Evolutionary conservation across 345 rosid species (phyloP), one percentile per base, ranked within the genome.

Genomic region (Dimocarpus longan): DNA sequence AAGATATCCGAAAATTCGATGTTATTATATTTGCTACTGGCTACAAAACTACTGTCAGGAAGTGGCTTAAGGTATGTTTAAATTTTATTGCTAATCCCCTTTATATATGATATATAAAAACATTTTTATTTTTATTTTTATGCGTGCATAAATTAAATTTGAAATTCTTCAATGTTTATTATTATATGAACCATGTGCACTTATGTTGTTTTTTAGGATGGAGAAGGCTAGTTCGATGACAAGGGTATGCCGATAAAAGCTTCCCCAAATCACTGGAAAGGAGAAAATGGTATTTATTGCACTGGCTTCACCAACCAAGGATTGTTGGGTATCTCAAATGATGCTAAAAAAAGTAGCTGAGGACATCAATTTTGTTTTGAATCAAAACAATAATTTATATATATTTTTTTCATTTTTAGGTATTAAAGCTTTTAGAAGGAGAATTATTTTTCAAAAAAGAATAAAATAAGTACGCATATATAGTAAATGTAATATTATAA

Each of bases 261-360:
- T 5, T 22, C 44, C 12, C 70, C 76, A 5, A 0, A 70, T 40
- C 64, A 43, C 15, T 81, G 81, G 80, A 85, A 85, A 26, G 90
- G 86, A 46, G 65, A 70, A 16, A 75, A 86, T 32, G 88, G 89
- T 7, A 54, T 88, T 32, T 88, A 86, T n/a, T 40, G 86, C 42
- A 81, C 56, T 50, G 89, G 89, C 2, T 85, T 85, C 64, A 71
- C 82, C 13, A 84, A 83, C 78, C 76, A 54, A 81, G 89, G 88
- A 37, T 71, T 86, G 44, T 62, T 76, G 24, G 85, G 88, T 11
- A 83, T 85, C 22, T 46, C 84, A 8, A 78, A 6, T 44, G 89
- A 88, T 80, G 88, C 87, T 42, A 70, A 60, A 7, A 79, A 60
- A 15, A 70, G n/a, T 84, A 71, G 86, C 89, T 10, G 74, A 10